Conservation (phyloP, 305 asterid species). For the Nicotiana rustica region DNA sequence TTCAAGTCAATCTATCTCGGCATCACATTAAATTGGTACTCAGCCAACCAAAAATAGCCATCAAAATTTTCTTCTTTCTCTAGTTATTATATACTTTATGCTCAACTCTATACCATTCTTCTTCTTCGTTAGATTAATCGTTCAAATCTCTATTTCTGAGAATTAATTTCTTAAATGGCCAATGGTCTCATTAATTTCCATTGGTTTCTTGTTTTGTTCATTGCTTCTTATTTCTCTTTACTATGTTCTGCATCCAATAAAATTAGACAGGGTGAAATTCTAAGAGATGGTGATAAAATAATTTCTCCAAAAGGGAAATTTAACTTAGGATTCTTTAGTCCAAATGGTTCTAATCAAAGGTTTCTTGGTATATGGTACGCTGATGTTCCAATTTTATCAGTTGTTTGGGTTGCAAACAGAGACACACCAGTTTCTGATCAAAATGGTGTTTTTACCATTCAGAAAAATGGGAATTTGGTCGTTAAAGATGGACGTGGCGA, state of each 20-base stretch:
- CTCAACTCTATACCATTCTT: background rate
- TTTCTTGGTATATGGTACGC: slow-evolving; percentile 81
- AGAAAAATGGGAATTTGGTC: slow-evolving; percentile 51
- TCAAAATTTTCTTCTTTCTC: background rate
- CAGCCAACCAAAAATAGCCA: background rate
- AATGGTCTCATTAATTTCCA: background rate
- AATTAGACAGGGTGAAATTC: slow-evolving; percentile 42
- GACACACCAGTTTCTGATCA: slow-evolving; percentile 54
- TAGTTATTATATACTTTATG: background rate
- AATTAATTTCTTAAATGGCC: slow-evolving; percentile 9
- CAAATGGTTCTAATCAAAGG: slow-evolving; percentile 51
- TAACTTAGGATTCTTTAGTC: slow-evolving; percentile 77
- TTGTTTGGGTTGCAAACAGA: slow-evolving; percentile 86
- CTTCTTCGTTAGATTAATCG: background rate
- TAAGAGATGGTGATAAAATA: slow-evolving; percentile 62
- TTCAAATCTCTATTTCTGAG: background rate
- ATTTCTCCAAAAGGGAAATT: slow-evolving; percentile 54
- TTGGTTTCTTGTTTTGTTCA: slow-evolving; percentile 19
- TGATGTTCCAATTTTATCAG: slow-evolving; percentile 40
- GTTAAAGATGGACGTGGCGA: slow-evolving; percentile 44
- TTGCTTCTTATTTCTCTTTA: slow-evolving; percentile 31
- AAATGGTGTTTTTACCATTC: slow-evolving; percentile 52
- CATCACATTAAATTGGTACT: slow-evolving; percentile 10
- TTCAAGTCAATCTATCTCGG: slow-evolving; percentile 2
- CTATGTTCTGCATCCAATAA: slow-evolving; percentile 44